Percentiles rank a stretch among this genome's conserved stretches.
Conservation (phyloP, 768 basidiomycete species). For the Xanthoconium stramineum region DNA sequence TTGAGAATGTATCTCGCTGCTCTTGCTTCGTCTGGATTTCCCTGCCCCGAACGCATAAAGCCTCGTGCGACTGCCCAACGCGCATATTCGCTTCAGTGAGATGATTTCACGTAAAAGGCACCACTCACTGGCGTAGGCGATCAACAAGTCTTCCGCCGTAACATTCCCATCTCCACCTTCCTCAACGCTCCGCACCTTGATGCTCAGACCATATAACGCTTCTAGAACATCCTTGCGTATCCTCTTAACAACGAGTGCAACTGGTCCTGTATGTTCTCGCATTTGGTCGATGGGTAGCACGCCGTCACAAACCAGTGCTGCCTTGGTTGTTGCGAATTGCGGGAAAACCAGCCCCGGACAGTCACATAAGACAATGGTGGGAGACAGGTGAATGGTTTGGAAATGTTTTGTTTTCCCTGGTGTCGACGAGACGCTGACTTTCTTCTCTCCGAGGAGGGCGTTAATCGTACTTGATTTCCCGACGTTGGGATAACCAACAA, state of each 20-base stretch:
- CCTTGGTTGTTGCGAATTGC: constrained; percentile 96
- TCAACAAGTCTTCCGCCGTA: constrained; percentile 76
- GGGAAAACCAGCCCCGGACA: constrained; percentile 98
- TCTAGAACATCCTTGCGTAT: constrained; percentile 85
- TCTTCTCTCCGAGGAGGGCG: constrained; percentile 91
- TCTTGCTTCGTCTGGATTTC: constrained; percentile 95
- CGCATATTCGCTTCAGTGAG: constrained; percentile 15
- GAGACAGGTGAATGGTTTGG: constrained; percentile 94
- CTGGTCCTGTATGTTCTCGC: constrained; percentile 87
- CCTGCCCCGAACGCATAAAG: constrained; percentile 89
- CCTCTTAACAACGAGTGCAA: constrained; percentile 70
- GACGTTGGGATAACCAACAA: constrained; percentile 98
- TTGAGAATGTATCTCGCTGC: constrained; percentile 91
- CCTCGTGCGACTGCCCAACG: constrained; percentile 78
- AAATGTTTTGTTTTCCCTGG: constrained; percentile 99
- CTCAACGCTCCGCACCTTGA: constrained; percentile 60
- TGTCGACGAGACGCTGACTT: constrained; percentile 96
- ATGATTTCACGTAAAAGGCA: not conserved
- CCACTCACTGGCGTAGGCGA: constrained; percentile 88
- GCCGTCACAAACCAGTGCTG: constrained; percentile 94
- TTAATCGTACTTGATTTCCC: constrained; percentile 99
- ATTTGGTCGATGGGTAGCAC: constrained; percentile 97
- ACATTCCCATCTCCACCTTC: constrained; percentile 82
- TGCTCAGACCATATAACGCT: constrained; percentile 80
- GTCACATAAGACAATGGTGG: constrained; percentile 85